Conservation (phyloP, 805 yeast genomes). For the Kuraishia molischiana region DNA sequence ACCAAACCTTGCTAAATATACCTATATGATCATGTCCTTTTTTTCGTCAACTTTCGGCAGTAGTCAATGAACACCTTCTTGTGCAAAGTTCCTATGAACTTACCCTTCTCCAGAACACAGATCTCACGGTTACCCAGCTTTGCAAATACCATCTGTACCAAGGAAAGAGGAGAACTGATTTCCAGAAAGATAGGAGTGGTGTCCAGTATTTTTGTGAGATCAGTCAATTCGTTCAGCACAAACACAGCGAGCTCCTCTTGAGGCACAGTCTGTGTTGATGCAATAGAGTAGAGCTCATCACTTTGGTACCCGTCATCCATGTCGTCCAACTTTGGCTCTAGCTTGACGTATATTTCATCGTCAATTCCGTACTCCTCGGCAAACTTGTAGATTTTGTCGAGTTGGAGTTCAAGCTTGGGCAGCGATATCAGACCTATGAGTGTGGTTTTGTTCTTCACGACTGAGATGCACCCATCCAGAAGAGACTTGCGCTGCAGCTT, state of each 20-base stretch:
- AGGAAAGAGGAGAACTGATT: constrained; percentile 34
- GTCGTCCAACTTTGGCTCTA: constrained; percentile 1
- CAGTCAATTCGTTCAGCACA: constrained; percentile 19
- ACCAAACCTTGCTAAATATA: too few relatives aligned
- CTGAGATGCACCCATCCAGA: constrained; percentile 43
- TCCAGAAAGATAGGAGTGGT: constrained; percentile 37
- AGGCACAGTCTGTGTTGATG: background rate
- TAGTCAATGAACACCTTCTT: constrained; percentile 42
- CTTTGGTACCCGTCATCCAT: background rate
- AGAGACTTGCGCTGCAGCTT: constrained; percentile 30
- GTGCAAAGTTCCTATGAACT: constrained; percentile 40
- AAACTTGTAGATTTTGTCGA: constrained; percentile 31
- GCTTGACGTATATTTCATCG: constrained; percentile 22
- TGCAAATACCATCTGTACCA: constrained; percentile 41
- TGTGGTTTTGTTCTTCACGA: constrained; percentile 16
- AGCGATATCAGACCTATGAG: constrained; percentile 38
- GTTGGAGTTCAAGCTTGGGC: constrained; percentile 40
- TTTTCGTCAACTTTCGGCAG: constrained; percentile 2
- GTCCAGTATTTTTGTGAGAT: constrained; percentile 33
- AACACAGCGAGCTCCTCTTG: constrained; percentile 2
- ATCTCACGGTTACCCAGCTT: constrained; percentile 40
- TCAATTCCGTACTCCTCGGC: constrained; percentile 13
- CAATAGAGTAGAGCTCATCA: constrained; percentile 1
- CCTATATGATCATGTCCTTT: too few relatives aligned
- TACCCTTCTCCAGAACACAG: constrained; percentile 33